Base-by-base conservation (phyloP, 371 early-diverging fungal species). In the Rhizomucor miehei region DNA sequence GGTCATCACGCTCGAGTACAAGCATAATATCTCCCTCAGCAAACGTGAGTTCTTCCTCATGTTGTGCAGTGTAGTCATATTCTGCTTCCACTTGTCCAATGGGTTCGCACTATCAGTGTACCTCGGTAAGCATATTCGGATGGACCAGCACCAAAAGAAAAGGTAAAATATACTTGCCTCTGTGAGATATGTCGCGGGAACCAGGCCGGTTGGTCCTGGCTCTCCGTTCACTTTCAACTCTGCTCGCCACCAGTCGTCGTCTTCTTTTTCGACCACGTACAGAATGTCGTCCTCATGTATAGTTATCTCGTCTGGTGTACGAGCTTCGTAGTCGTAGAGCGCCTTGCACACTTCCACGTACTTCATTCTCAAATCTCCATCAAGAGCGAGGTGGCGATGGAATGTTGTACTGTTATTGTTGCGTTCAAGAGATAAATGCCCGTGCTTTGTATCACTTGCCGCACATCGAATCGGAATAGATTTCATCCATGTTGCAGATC, bases 221-320 rank as follows among this genome's bases (percentile, higher is more conserved):
- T 66, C 76, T 29, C 56, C 53, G 1, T 59, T 21, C 24, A 71
- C 66, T 68, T 84, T 84, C 60, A 84, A 70, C 57, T 88, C 86
- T 17, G 84, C 89, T 57, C 80, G 78, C 80, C 86, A 86, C 91
- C 92, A 92, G 49, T 90, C 90, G 12, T 82, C 80, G 76, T 90
- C 89, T 63, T 79, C 79, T 67, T 81, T 83, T 43, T 89, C 87
- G 50, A 89, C 65, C 43, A 90, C 72, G 66, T 90, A 90, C 20
- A 91, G 59, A 48, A 88, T 66, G 63, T 87, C 82, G 62, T 85
- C 87, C 63, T 97, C 93, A 34, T 75, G 67, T 57, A 97, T 81
- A 44, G 75, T 69, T 52, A 96, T 75, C 73, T 96, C 97, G 49
- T 95, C 96, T 61, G 86, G 88, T 35, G 88, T 89, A 40, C 83